phyloP scores from a whole-genome alignment of 2,329 filamentous ascomycete genomes.

The Exophiala sideris region DNA sequence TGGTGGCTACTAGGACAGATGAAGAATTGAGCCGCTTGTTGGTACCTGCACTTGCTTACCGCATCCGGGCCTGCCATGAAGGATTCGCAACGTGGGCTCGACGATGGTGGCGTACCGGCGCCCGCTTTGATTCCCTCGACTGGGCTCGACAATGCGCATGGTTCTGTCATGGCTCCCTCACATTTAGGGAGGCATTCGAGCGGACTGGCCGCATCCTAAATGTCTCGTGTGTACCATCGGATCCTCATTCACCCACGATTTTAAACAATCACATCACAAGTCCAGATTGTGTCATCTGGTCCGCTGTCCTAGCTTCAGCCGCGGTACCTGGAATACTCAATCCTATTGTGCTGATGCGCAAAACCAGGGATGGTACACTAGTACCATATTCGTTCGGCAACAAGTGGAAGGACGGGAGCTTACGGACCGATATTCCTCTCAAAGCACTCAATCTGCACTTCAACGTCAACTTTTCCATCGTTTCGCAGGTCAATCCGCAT shows the following conservation, averaged over 20 bases:
- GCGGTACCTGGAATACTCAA: slow-evolving; percentile 95
- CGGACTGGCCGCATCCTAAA: slow-evolving; percentile 92
- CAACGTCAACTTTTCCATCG: slow-evolving; percentile 97
- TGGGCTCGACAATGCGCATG: slow-evolving; percentile 84
- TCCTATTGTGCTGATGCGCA: slow-evolving; percentile 89
- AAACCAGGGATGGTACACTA: slow-evolving; percentile 70
- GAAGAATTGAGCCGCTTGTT: slow-evolving; percentile 83
- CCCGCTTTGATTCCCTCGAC: slow-evolving; percentile 87
- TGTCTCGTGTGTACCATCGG: slow-evolving; percentile 90
- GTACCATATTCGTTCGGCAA: slow-evolving; percentile 94
- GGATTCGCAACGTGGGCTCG: slow-evolving; percentile 69
- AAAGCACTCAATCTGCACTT: slow-evolving; percentile 94
- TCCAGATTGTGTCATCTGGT: slow-evolving; percentile 98
- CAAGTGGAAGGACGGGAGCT: slow-evolving; percentile 97
- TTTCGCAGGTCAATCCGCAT: slow-evolving; percentile 84
- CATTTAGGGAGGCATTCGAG: slow-evolving; percentile 91
- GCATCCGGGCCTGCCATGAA: slow-evolving; percentile 83
- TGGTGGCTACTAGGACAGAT: slow-evolving; percentile 86
- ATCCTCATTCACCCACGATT: slow-evolving; percentile 89
- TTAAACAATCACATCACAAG: slow-evolving; percentile 92
- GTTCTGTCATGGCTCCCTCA: slow-evolving; percentile 89
- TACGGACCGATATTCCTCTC: slow-evolving; percentile 92
- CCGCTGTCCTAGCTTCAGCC: slow-evolving; percentile 87
- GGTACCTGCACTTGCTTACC: slow-evolving; percentile 78
- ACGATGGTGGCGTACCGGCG: slow-evolving; percentile 89